phyloP scores from a whole-genome alignment of 495 filamentous ascomycete species.

The Aspergillus nanangensis region DNA sequence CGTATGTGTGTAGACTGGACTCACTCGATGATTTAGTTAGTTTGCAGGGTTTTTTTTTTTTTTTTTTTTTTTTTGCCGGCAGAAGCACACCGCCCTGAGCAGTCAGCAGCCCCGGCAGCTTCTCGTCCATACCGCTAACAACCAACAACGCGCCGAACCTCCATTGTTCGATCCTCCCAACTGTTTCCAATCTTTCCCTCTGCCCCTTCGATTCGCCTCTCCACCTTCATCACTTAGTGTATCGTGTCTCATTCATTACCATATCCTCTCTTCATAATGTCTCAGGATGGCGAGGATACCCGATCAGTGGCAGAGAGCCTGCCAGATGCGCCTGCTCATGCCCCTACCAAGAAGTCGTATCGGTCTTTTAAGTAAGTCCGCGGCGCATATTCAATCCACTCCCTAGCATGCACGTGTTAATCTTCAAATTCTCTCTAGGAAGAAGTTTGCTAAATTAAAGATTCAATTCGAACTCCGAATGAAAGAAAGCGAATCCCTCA shows the following conservation, averaged over 20 bases:
- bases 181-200: too few species aligned
- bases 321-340: conserved; percentile 26
- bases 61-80: conserved; percentile 26
- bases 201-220: too few species aligned
- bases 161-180: too few species aligned
- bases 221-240: too few species aligned
- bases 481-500: conserved; percentile 72
- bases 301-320: conserved; percentile 23
- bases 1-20: background rate
- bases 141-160: too few species aligned
- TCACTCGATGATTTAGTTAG: too few species aligned
- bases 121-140: too few species aligned
- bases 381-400: conserved; percentile 2
- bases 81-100: conserved; percentile 21
- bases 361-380: conserved; percentile 46
- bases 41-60: background rate
- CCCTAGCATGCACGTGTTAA: background rate
- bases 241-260: background rate
- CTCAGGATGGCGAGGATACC: conserved; percentile 23
- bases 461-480: conserved; percentile 79
- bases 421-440: conserved; percentile 51
- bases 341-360: conserved; percentile 34
- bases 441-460: conserved; percentile 94
- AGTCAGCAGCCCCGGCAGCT: conserved; percentile 7
- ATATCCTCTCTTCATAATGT: conserved; percentile 19